Base-by-base conservation (phyloP, 2,329 filamentous ascomycete species). In the Colletotrichum sp. region DNA sequence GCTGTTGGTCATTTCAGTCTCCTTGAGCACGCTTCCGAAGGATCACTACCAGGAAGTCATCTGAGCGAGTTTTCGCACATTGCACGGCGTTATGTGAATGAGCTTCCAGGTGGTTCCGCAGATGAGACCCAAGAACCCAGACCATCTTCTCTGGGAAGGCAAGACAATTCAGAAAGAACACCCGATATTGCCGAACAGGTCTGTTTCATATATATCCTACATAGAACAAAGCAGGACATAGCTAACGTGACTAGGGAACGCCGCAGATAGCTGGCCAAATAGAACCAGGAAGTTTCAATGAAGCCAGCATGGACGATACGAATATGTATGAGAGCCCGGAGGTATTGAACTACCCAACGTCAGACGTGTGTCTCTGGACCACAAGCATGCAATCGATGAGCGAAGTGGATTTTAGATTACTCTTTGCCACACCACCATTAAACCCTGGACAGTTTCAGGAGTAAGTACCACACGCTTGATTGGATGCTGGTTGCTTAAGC, bases 401-500 rank as follows among this genome's bases (percentile, higher is more conserved):
- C 38, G 38, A 47, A 3, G 38, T 47, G 18, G 38, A 47, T 9
- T 47, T 47, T 7, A 47, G 38, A 18, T 2, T 47, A 47, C 18
- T 47, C 18, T 47, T 47, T 47, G 3, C 38, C 18, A n/a, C 38
- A 2, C 38, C 18, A 0, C 3, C 38, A n/a, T 2, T n/a, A 47
- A 47, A 47, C 18, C 18, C 18, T 43, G 11, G 38, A n/a, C 43
- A 51, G 43, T 21, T 21, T 13, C n/a, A 21, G 2, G 43, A 8
- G 21, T 51, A 3, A 51, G 4, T 51, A 3, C 0, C 1, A 13
- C 43, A 51, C 4, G 3, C 13, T 13, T 3, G 3, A 21, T 13
- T 21, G 21, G 11, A 3, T 51, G 12, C n/a, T 21, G 5, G 43
- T 4, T n/a, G n/a, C 18, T 4, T 21, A 2, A 12, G 1, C 43